Percentiles rank a stretch among this genome's conserved stretches.
These are phyloP conservation scores for Chaetomium fimeti DNA, from an alignment of 495 filamentous ascomycete genomes.

Conservation along the genomic window DNA sequence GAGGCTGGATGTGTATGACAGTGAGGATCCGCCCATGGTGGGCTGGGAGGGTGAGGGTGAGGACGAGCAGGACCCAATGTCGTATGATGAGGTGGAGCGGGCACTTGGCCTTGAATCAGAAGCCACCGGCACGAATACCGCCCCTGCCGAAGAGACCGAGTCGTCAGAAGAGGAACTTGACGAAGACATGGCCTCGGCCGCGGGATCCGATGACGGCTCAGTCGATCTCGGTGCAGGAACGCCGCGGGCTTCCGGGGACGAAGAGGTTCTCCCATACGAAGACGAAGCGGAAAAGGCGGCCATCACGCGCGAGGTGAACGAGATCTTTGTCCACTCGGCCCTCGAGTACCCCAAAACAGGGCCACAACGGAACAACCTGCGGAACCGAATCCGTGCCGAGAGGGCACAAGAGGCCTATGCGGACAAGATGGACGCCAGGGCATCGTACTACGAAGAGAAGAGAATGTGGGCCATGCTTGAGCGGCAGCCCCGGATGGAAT, in stretches of 20 bases:
- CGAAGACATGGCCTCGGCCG: constrained; percentile 15
- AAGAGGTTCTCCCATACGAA: constrained; percentile 25
- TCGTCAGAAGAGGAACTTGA: constrained; percentile 25
- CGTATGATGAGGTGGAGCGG: constrained; percentile 57
- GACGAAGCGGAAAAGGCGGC: constrained; percentile 32
- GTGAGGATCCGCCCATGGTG: constrained; percentile 28
- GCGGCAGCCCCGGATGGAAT: constrained; percentile 58
- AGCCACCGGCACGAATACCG: constrained; percentile 15
- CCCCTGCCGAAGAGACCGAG: constrained; percentile 21
- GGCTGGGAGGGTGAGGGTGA: constrained; percentile 16
- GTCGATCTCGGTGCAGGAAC: constrained; percentile 4
- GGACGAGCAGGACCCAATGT: constrained; percentile 36
- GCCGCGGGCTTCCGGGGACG: constrained; percentile 18
- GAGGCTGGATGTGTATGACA: constrained; percentile 55
- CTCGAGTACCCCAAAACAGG: constrained; percentile 24
- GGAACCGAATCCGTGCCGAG: constrained; percentile 35
- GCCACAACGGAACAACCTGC: constrained; percentile 23
- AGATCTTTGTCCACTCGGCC: constrained; percentile 34
- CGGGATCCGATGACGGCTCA: constrained; percentile 12
- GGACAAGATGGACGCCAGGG: constrained; percentile 53
- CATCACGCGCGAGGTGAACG: constrained; percentile 28
- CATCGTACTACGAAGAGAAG: constrained; percentile 55
- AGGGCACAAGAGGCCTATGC: constrained; percentile 51
- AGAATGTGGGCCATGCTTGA: constrained; percentile 54
- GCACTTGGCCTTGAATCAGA: constrained; percentile 28